These are phyloP conservation scores for Leptodontidium sp. DNA, from an alignment of 2,329 filamentous ascomycete species.

Conservation along the genomic window DNA sequence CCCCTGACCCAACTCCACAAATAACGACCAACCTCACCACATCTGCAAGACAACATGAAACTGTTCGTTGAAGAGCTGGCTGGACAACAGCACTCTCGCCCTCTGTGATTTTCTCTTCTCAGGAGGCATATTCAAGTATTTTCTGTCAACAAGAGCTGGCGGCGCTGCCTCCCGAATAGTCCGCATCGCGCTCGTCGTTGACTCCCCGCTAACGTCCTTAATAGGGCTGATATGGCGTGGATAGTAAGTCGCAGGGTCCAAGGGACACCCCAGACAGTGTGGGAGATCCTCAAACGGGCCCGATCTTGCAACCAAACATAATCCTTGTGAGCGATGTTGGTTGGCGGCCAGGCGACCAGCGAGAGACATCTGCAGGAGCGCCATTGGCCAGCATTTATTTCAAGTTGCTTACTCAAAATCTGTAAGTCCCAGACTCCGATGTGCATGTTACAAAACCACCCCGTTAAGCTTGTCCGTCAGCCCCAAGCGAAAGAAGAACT, in stretches of 20 bases:
- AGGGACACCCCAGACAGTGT: constrained; percentile 39
- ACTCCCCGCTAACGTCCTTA: constrained; percentile 32
- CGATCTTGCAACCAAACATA: constrained; percentile 44
- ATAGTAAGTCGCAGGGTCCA: constrained; percentile 41
- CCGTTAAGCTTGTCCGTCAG: constrained; percentile 26
- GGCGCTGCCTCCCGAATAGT: constrained; percentile 8
- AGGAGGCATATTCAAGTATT: not conserved
- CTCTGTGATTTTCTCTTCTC: not conserved
- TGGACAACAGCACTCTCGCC: not conserved
- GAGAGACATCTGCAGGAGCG: constrained; percentile 6
- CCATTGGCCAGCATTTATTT: constrained; percentile 34
- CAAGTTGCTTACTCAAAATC: constrained; percentile 37
- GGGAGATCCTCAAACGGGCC: constrained; percentile 47
- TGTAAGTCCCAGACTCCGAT: constrained; percentile 36
- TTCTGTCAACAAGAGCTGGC: constrained; percentile 8
- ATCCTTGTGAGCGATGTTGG: constrained; percentile 36
- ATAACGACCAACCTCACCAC: constrained; percentile 35
- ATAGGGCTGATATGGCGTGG: constrained; percentile 44
- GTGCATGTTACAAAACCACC: constrained; percentile 27
- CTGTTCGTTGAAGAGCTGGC: constrained; percentile 27
- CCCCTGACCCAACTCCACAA: constrained; percentile 32
- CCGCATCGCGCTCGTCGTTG: not conserved
- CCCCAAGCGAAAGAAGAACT: constrained; percentile 27
- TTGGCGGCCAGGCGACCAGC: constrained; percentile 25
- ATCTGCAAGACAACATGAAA: constrained; percentile 41